phyloP scores from a whole-genome alignment of 805 yeast genomes.

The Wickerhamomyces silvicola region DNA sequence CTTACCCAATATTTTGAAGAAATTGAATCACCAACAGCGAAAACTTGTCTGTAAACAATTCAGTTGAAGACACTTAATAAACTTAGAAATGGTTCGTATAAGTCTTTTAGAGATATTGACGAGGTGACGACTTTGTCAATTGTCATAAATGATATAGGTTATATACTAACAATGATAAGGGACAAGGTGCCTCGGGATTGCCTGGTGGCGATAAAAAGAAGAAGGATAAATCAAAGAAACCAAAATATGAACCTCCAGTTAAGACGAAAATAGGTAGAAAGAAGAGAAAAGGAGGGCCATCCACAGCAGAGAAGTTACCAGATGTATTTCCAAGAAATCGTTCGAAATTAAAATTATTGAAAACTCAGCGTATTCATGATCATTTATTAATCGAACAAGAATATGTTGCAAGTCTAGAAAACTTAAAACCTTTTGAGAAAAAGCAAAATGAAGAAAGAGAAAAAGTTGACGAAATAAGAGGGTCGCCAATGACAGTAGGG shows the following conservation, averaged over 20 bases:
- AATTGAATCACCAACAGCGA: too few relatives aligned
- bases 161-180: too few relatives aligned
- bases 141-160: too few relatives aligned
- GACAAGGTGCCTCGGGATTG: conserved; percentile 51
- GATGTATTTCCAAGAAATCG: conserved; percentile 87
- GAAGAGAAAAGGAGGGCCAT: conserved; percentile 86
- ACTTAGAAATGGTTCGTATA: background rate
- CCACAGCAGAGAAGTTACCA: conserved; percentile 79
- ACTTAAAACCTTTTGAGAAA: conserved; percentile 92
- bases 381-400: conserved; percentile 93
- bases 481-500: conserved; percentile 94
- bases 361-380: conserved; percentile 94
- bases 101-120: background rate
- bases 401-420: conserved; percentile 90
- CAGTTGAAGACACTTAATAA: background rate
- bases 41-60: too few relatives aligned
- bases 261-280: conserved; percentile 90
- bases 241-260: conserved; percentile 98
- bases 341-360: conserved; percentile 83
- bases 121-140: background rate
- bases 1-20: background rate
- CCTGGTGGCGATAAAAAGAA: conserved; percentile 44
- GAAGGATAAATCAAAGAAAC: conserved; percentile 75
- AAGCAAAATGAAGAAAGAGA: conserved; percentile 94
- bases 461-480: conserved; percentile 91